Evolutionary conservation across 2,329 filamentous ascomycete genomes (phyloP), one percentile per base, ranked within the genome.

Genomic region (Cladosporium sp.): DNA sequence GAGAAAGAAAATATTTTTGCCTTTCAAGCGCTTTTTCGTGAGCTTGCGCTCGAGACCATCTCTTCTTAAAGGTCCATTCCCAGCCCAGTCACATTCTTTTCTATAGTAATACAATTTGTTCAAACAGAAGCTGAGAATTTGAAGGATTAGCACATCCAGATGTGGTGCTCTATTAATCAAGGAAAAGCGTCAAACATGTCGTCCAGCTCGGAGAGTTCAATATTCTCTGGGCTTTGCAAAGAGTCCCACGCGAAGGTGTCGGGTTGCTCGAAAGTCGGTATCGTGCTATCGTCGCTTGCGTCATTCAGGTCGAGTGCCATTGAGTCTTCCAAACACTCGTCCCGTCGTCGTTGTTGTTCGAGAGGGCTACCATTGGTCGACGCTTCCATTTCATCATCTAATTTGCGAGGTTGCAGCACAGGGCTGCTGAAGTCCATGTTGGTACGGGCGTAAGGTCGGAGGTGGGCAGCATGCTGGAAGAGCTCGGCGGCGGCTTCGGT

Each of bases 131-230:
- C 12, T n/a, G 28, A 35, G 12, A 42, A 35, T 35, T 19, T n/a
- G 24, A 48, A 48, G 34, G 4, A 7, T n/a, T 34, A 25, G 4
- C 25, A 17, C 15, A 12, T 32, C 8, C 17, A 48, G 25, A 34
- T 37, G 49, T 65, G 71, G 48, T 70, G 17, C 9, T 3, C 45
- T 39, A 20, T n/a, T 8, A 39, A 19, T 55, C 52, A 55, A 47
- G 52, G 52, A 24, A 55, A 73, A 34, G 64, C 86, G 69, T 89
- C 87, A 67, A 97, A 83, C 71, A 97, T 83, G 66, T 89, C 85
- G 69, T 97, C 93, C 22, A 97, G 85, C 78, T 99, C 94, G 47
- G 96, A 91, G 49, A 97, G 83, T 72, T 95, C 91, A 65, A 97
- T 87, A 63, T 86, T 89, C 77, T 97, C 94, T 1, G 92, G 91